Conservation (phyloP, 1,284 basidiomycete genomes). For the Ceratobasidium papillatum region DNA sequence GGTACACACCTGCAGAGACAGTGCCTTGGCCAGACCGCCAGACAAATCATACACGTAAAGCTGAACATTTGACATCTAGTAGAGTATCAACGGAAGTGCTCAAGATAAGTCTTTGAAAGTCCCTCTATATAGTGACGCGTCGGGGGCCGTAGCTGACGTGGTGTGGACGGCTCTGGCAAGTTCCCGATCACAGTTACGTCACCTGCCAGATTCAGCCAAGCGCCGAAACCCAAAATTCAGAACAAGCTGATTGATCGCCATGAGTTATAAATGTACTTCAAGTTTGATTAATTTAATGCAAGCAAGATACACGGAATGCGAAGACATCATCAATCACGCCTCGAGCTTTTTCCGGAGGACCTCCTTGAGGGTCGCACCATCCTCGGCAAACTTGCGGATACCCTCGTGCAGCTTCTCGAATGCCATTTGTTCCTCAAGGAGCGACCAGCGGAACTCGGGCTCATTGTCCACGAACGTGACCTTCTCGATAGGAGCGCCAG, state of each 20-base stretch:
- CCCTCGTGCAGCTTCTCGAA: constrained; percentile 98
- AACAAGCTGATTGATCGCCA: not conserved
- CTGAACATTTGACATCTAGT: constrained; percentile 61
- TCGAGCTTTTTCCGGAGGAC: constrained; percentile 82
- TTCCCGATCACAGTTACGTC: constrained; percentile 33
- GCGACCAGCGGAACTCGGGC: constrained; percentile 92
- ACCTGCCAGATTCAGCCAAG: not conserved
- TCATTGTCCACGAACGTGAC: constrained; percentile 92
- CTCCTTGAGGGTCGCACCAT: constrained; percentile 88
- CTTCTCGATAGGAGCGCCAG: constrained; percentile 75
- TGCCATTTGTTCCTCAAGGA: constrained; percentile 93
- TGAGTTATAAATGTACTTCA: constrained; percentile 17
- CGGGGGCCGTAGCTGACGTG: constrained; percentile 23
- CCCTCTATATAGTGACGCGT: not conserved
- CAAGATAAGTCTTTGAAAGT: too few relatives aligned
- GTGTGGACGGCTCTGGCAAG: constrained; percentile 23
- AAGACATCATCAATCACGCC: constrained; percentile 46
- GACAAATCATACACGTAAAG: constrained; percentile 93
- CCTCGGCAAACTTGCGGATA: constrained; percentile 96
- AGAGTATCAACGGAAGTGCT: not conserved
- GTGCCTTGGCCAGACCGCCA: constrained; percentile 79
- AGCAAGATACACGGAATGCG: constrained; percentile 18
- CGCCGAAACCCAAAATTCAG: not conserved
- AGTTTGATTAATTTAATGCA: constrained; percentile 39
- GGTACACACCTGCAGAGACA: constrained; percentile 81